phyloP scores from a whole-genome alignment of 2,329 filamentous ascomycete genomes.

The Sclerotinia trifoliorum region DNA sequence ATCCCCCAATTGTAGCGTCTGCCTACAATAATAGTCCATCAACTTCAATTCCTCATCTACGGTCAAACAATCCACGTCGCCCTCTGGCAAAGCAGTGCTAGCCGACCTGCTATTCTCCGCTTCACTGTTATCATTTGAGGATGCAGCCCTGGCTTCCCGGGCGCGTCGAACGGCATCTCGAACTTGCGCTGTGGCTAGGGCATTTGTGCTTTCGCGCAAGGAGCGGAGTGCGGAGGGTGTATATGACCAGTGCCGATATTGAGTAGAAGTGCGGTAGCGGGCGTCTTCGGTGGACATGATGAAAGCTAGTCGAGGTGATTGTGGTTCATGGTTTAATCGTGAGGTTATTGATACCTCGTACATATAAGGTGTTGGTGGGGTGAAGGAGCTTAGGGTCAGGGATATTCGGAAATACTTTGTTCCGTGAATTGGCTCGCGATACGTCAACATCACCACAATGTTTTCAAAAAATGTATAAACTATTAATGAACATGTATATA shows the following conservation, averaged over 20 bases:
- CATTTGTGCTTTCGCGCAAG: slow-evolving; percentile 76
- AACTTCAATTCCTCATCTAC: slow-evolving; percentile 79
- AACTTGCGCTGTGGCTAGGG: slow-evolving; percentile 69
- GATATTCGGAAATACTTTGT: slow-evolving; percentile 6
- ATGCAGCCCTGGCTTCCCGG: slow-evolving; percentile 42
- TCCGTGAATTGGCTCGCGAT: neutral
- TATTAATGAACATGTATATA: neutral
- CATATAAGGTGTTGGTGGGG: neutral
- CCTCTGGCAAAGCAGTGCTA: slow-evolving; percentile 34
- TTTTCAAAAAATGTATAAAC: neutral
- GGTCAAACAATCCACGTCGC: slow-evolving; percentile 74
- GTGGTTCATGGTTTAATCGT: neutral
- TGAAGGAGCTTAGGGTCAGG: slow-evolving; percentile 4
- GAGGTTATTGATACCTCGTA: neutral
- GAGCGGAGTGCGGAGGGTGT: slow-evolving; percentile 68
- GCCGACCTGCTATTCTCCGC: slow-evolving; percentile 39
- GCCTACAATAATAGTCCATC: slow-evolving; percentile 73
- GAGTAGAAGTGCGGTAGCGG: slow-evolving; percentile 83
- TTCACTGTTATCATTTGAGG: slow-evolving; percentile 37
- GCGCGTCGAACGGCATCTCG: slow-evolving; percentile 54
- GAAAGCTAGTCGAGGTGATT: neutral
- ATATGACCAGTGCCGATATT: slow-evolving; percentile 92
- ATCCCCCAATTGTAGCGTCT: slow-evolving; percentile 56
- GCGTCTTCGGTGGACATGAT: slow-evolving; percentile 66
- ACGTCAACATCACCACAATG: neutral